Evolutionary conservation across 345 rosid species (phyloP).

Genomic region (Microthlaspi erraticum): DNA sequence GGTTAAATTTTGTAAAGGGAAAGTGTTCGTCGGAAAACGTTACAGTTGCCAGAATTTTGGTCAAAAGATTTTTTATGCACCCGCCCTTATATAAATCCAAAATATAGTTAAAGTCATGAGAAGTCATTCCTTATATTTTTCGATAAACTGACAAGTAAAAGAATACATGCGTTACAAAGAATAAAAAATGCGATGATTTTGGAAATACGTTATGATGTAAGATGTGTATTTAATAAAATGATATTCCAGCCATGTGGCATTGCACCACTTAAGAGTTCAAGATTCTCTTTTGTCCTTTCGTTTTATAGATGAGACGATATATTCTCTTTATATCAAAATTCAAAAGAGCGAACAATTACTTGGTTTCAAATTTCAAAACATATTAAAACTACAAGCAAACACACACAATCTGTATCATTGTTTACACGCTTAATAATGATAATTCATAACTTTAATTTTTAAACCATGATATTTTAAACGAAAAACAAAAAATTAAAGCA

Average conservation of each 20-base stretch:
- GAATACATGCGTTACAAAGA: conserved; percentile 27
- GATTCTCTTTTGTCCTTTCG: conserved; percentile 28
- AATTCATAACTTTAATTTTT: too few relatives aligned
- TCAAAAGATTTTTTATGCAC: neutral
- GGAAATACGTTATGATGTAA: conserved; percentile 25
- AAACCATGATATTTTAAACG: too few relatives aligned
- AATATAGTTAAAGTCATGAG: neutral
- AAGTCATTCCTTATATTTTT: neutral
- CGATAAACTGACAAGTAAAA: conserved; percentile 8
- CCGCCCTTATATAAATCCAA: neutral
- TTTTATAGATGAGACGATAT: neutral
- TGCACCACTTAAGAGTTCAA: conserved; percentile 18
- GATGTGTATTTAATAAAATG: neutral
- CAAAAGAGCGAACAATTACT: too few relatives aligned
- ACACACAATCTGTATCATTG: too few relatives aligned
- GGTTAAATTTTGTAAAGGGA: too few relatives aligned
- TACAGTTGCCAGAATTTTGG: neutral
- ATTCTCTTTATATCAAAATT: neutral
- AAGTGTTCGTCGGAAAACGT: too few relatives aligned
- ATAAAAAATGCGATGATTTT: conserved; percentile 16
- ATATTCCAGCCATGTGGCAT: conserved; percentile 13
- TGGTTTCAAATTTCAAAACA: too few relatives aligned
- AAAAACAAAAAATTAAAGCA: neutral
- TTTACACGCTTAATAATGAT: too few relatives aligned
- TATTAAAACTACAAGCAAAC: too few relatives aligned